A percentile compares a stretch with the other conserved stretches of the same genome.
Conservation (phyloP, 2,329 filamentous ascomycete species). For the Fusarium austroafricanum region DNA sequence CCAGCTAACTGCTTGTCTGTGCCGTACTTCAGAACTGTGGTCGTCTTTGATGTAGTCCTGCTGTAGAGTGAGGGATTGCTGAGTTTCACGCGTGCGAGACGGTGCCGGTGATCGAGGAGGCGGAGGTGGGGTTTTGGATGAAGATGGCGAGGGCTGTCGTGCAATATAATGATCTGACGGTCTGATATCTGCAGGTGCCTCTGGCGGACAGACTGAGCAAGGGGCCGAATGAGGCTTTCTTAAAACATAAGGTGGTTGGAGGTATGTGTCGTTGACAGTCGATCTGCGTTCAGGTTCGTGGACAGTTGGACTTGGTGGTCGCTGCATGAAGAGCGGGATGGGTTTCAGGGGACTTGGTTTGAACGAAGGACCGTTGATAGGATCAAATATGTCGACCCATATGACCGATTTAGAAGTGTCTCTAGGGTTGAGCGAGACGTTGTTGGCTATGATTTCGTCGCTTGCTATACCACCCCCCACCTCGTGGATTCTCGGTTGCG, state of each 20-base stretch:
- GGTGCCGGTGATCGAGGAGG: constrained; percentile 1
- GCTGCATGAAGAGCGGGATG: constrained; percentile 61
- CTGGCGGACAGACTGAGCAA: constrained; percentile 5
- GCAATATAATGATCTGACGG: neutral
- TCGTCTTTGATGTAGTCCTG: constrained; percentile 4
- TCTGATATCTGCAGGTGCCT: neutral
- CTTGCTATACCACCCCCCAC: constrained; percentile 13
- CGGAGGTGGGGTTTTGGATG: neutral
- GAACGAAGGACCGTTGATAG: constrained; percentile 60
- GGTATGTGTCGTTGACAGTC: constrained; percentile 23
- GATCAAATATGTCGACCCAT: constrained; percentile 64
- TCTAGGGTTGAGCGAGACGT: constrained; percentile 29
- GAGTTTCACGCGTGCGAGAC: constrained; percentile 3
- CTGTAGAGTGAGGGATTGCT: neutral
- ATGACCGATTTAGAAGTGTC: constrained; percentile 52
- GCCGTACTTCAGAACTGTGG: constrained; percentile 17
- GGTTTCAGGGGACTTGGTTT: constrained; percentile 63
- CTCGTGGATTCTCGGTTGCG: constrained; percentile 1
- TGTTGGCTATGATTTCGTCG: constrained; percentile 5
- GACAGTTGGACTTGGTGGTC: constrained; percentile 37
- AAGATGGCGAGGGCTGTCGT: constrained; percentile 2
- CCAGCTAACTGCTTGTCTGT: constrained; percentile 34
- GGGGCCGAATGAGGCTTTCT: constrained; percentile 17
- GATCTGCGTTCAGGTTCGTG: constrained; percentile 13
- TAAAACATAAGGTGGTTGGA: constrained; percentile 17